Evolutionary conservation across 225 moss, liverwort and hornwort species (phyloP).

Genomic region (Physcomitrellopsis africana): DNA sequence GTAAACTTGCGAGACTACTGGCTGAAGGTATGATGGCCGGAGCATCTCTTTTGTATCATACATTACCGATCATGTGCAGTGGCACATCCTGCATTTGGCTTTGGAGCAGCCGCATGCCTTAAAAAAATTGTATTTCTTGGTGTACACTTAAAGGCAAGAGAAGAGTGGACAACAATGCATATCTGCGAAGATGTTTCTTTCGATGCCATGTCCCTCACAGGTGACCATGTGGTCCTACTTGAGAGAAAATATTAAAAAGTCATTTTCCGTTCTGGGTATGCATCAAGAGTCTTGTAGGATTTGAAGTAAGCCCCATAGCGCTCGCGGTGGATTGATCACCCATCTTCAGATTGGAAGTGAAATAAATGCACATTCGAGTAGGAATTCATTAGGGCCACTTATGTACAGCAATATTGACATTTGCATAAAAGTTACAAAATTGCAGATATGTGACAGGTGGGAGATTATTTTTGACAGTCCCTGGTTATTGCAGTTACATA

Average conservation of each 20-base stretch:
- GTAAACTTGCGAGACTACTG: constrained; percentile 21
- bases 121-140: constrained; percentile 24
- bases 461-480: too few species aligned
- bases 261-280: constrained; percentile 21
- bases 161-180: background rate
- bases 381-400: background rate
- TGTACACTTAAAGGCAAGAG: constrained; percentile 26
- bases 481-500: too few species aligned
- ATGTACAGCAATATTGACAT: background rate
- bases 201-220: constrained; percentile 6
- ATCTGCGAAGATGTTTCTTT: background rate
- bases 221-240: background rate
- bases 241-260: constrained; percentile 28
- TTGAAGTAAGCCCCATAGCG: background rate
- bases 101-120: constrained; percentile 21
- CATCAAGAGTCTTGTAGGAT: constrained; percentile 20
- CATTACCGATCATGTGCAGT: constrained; percentile 21
- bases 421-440: background rate
- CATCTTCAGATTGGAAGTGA: background rate
- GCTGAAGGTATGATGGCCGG: constrained; percentile 35
- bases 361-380: background rate
- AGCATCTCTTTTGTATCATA: constrained; percentile 48
- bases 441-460: too few species aligned
- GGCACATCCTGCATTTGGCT: constrained; percentile 26
- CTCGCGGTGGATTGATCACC: background rate